phyloP scores from a whole-genome alignment of 257 asterid genomes.

The Cruciata laevipes region DNA sequence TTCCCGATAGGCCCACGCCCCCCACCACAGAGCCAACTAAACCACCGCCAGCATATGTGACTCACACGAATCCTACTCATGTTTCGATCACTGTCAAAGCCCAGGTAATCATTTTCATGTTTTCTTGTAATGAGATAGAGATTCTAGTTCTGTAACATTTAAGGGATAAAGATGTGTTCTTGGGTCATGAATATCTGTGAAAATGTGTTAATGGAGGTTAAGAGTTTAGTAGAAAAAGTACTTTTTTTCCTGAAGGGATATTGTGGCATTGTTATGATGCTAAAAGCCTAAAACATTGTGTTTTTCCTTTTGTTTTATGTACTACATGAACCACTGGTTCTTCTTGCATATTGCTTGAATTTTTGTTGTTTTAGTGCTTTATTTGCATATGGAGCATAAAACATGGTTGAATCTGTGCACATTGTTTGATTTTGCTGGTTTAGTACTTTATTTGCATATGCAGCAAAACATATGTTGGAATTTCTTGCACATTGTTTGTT shows the following conservation, averaged over 20 bases:
- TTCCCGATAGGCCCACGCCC: neutral
- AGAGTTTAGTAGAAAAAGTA: neutral
- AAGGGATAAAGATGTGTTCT: neutral
- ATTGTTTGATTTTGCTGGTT: neutral
- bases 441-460: neutral
- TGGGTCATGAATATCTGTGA: neutral
- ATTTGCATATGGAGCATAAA: neutral
- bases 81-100: neutral
- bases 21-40: neutral
- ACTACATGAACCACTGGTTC: neutral
- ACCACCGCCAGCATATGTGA: neutral
- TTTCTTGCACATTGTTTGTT: neutral
- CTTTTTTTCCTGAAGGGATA: neutral
- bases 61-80: neutral
- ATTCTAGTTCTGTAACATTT: no score
- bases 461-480: neutral
- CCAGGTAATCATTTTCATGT: constrained; percentile 5
- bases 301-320: neutral
- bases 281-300: neutral
- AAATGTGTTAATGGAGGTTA: neutral
- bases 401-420: neutral
- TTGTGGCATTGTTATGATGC: neutral
- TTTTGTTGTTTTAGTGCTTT: no score
- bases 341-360: neutral
- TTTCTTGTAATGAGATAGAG: no score